Conservation (phyloP, 441 rosid species). For the Daphne laureola region DNA sequence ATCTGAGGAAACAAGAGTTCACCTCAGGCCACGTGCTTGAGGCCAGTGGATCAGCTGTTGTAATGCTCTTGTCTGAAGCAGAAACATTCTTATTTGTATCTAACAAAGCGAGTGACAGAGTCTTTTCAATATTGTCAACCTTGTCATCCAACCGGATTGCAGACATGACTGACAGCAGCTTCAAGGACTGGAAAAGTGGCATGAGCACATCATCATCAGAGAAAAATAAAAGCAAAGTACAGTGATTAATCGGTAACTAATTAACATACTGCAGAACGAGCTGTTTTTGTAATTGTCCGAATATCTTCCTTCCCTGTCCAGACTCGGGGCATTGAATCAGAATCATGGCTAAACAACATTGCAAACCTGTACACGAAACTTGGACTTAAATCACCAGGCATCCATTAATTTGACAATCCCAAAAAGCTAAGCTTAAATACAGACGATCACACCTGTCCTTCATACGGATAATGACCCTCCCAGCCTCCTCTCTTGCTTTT, state of each 20-base stretch:
- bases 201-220: slow-evolving; percentile 18
- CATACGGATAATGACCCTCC: slow-evolving; percentile 80
- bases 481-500: slow-evolving; percentile 92
- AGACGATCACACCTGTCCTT: slow-evolving; percentile 65
- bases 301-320: slow-evolving; percentile 99
- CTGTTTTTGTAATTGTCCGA: slow-evolving; percentile 85
- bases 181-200: slow-evolving; percentile 58
- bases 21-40: slow-evolving; percentile 98
- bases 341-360: slow-evolving; percentile 79
- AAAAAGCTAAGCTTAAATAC: slow-evolving; percentile 12
- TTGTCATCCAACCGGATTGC: slow-evolving; percentile 74
- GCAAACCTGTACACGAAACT: slow-evolving; percentile 55
- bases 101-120: slow-evolving; percentile 49
- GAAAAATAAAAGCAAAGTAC: background rate
- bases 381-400: background rate
- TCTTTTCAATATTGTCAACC: slow-evolving; percentile 61
- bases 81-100: slow-evolving; percentile 30
- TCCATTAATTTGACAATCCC: slow-evolving; percentile 4
- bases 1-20: slow-evolving; percentile 14
- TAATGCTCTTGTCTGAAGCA: slow-evolving; percentile 45
- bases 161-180: slow-evolving; percentile 85
- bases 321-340: slow-evolving; percentile 98
- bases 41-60: slow-evolving; percentile 68
- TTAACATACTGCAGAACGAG: slow-evolving; percentile 81
- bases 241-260: slow-evolving; percentile 6